Conservation (phyloP, 495 filamentous ascomycete genomes). For the Astrothelium macrocarpum region DNA sequence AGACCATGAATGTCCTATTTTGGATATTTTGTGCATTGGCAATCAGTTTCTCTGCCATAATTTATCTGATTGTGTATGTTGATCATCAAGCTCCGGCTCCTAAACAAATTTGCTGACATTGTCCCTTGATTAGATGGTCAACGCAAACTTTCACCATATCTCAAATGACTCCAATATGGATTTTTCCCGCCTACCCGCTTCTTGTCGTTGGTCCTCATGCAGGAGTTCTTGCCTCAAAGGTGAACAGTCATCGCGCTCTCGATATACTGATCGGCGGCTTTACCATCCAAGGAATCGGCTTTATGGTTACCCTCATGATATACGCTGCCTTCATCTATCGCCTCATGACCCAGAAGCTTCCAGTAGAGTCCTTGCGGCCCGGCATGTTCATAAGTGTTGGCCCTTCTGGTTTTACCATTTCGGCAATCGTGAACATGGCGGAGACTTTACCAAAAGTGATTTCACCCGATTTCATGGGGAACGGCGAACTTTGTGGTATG, state of each 20-base stretch:
- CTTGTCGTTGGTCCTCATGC: slow-evolving; percentile 71
- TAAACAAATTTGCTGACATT: background rate
- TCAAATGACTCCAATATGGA: slow-evolving; percentile 86
- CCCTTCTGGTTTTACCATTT: slow-evolving; percentile 68
- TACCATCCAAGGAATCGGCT: slow-evolving; percentile 73
- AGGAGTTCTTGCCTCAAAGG: slow-evolving; percentile 49
- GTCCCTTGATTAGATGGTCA: slow-evolving; percentile 43
- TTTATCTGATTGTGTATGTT: slow-evolving; percentile 59
- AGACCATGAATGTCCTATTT: slow-evolving; percentile 54
- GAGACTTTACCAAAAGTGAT: slow-evolving; percentile 37
- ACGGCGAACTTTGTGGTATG: slow-evolving; percentile 45
- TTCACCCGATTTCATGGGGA: slow-evolving; percentile 49
- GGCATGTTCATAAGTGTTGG: slow-evolving; percentile 83
- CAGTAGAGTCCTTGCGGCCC: slow-evolving; percentile 62
- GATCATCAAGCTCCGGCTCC: background rate
- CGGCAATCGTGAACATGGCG: slow-evolving; percentile 55
- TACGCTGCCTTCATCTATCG: slow-evolving; percentile 79
- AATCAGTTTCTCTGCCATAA: slow-evolving; percentile 50
- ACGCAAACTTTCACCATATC: slow-evolving; percentile 70
- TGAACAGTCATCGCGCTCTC: slow-evolving; percentile 36
- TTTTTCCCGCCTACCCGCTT: slow-evolving; percentile 82
- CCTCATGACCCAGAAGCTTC: slow-evolving; percentile 85
- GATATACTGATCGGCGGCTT: slow-evolving; percentile 61
- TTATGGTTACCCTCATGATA: slow-evolving; percentile 76
- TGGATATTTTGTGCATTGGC: slow-evolving; percentile 65